phyloP scores from a whole-genome alignment of 78 protist genomes.

The Chrysochromulina parva region DNA sequence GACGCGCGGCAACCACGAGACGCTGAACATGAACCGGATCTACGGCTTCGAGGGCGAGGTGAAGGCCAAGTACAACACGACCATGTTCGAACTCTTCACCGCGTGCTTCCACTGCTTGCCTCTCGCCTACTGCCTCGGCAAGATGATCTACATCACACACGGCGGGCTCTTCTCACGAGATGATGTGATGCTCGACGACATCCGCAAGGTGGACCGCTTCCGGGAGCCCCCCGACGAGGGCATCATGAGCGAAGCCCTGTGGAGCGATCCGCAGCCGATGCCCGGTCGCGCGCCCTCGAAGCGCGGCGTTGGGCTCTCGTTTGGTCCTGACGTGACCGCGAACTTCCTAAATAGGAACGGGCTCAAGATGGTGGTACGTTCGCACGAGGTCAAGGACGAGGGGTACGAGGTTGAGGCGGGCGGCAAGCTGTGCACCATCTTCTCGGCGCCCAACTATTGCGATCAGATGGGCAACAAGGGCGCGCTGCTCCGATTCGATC shows the following conservation, averaged over 20 bases:
- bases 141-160: neutral
- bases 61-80: constrained; percentile 1
- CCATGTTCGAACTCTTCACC: neutral
- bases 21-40: neutral
- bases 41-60: constrained; percentile 47
- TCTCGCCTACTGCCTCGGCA: constrained; percentile 3
- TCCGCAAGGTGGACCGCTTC: neutral
- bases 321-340: constrained; percentile 46
- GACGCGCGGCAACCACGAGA: constrained; percentile 56
- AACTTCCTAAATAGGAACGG: constrained; percentile 1
- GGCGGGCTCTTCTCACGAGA: constrained; percentile 42
- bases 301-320: constrained; percentile 39
- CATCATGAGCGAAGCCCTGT: constrained; percentile 39
- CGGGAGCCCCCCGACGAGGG: constrained; percentile 43
- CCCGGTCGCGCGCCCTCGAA: constrained; percentile 20
- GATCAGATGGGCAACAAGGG: constrained; percentile 44
- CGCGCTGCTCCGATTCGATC: constrained; percentile 39
- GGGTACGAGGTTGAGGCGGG: constrained; percentile 18
- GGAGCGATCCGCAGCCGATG: constrained; percentile 19
- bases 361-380: neutral
- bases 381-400: constrained; percentile 39
- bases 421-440: constrained; percentile 25
- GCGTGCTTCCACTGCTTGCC: constrained; percentile 13
- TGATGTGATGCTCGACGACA: constrained; percentile 44
- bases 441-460: constrained; percentile 48